Percentiles rank a stretch among this genome's conserved stretches.
These are phyloP conservation scores for Trichoderma koningiopsis DNA, from an alignment of 2,329 filamentous ascomycete species.

Conservation along the genomic window DNA sequence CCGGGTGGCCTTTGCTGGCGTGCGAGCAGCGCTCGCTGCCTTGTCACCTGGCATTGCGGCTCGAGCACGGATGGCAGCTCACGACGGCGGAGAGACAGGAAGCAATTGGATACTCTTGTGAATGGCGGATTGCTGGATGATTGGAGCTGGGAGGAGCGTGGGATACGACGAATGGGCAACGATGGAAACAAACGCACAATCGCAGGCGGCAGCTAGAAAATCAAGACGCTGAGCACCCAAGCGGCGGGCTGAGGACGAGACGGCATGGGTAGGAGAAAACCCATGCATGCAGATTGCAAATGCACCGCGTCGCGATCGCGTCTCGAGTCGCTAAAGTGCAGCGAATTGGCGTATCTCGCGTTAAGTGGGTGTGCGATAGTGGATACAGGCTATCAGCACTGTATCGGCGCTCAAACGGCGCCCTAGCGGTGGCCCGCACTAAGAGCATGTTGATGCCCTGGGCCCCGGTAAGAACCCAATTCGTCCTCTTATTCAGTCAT, in stretches of 20 bases:
- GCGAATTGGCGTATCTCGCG: slow-evolving; percentile 18
- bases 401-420: not conserved
- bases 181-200: not conserved
- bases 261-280: slow-evolving; percentile 13
- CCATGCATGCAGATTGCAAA: slow-evolving; percentile 9
- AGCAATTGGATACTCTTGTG: not conserved
- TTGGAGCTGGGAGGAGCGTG: not conserved
- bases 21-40: slow-evolving; percentile 35
- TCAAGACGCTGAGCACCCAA: slow-evolving; percentile 6
- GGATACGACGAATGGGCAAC: not conserved
- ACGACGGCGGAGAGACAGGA: slow-evolving; percentile 3
- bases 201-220: not conserved
- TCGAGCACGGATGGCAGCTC: not conserved
- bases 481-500: not conserved
- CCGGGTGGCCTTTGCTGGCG: slow-evolving; percentile 40
- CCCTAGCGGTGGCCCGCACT: not conserved
- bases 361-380: slow-evolving; percentile 22
- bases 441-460: not conserved
- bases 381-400: slow-evolving; percentile 5
- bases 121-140: not conserved
- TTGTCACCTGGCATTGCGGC: slow-evolving; percentile 37
- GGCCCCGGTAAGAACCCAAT: not conserved
- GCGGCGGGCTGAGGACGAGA: slow-evolving; percentile 13
- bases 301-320: slow-evolving; percentile 28
- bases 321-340: slow-evolving; percentile 12